Conservation (phyloP, 768 basidiomycete species). For the Suillus discolor region DNA sequence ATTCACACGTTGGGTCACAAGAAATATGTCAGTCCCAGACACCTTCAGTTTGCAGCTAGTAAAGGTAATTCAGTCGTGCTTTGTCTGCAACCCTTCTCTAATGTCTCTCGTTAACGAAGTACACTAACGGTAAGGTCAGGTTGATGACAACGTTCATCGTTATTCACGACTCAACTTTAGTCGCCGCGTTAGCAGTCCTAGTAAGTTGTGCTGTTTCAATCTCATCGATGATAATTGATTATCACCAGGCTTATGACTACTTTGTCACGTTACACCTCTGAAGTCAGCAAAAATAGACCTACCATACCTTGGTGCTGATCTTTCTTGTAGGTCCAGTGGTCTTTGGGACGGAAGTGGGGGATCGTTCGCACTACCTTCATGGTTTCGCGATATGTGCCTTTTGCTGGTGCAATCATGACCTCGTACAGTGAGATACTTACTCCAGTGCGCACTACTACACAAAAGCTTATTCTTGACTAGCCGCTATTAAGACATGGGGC, state of each 20-base stretch:
- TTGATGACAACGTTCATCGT: background rate
- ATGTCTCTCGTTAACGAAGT: background rate
- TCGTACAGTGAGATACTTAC: background rate
- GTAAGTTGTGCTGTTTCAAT: background rate
- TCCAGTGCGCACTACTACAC: background rate
- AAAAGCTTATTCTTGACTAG: background rate
- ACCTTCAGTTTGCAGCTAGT: background rate
- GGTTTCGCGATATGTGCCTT: constrained; percentile 11
- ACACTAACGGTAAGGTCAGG: background rate
- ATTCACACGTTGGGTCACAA: background rate
- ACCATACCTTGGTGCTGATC: background rate
- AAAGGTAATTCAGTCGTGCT: background rate
- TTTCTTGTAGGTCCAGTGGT: constrained; percentile 20
- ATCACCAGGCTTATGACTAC: constrained; percentile 1
- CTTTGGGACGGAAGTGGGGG: constrained; percentile 12
- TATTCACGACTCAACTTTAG: background rate
- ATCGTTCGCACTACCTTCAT: constrained; percentile 3
- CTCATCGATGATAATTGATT: background rate
- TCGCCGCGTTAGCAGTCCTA: background rate
- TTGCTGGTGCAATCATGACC: constrained; percentile 10
- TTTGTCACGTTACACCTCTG: background rate
- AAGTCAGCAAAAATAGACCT: background rate
- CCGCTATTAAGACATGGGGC: background rate
- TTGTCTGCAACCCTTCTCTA: background rate
- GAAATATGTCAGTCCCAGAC: background rate